Base-by-base conservation (phyloP, 139 green algal genomes). In the Spirogloea muscicola region DNA sequence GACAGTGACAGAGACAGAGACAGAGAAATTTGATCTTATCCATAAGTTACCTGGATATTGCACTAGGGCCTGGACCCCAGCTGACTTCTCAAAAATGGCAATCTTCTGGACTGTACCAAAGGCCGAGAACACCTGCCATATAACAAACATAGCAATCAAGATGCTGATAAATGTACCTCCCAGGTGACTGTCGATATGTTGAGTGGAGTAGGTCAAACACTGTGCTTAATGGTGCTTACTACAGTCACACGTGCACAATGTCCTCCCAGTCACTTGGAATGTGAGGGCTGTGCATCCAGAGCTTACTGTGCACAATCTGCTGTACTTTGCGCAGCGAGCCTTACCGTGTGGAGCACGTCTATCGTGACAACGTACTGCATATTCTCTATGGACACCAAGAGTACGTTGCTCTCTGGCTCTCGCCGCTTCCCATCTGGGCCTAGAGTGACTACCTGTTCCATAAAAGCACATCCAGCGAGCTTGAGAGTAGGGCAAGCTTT, bases 31-130 rank as follows among this genome's bases (percentile, higher is more conserved):
- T n/a, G n/a, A n/a, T n/a, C n/a, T n/a, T n/a, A n/a, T n/a, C n/a
- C n/a, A n/a, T n/a, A n/a, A n/a, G n/a, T n/a, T n/a, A 81, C 74
- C 74, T 78, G 74, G 74, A 48, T 87, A 91, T 77, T 91, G 86
- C 6, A 86, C 67, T 29, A 87, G 74, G 1, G 86, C 84, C 33
- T 89, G 82, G 27, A 92, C 67, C 1, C 84, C 85, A 2, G 64
- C 64, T 52, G 84, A 85, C 58, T 88, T 88, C 68, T 90, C 85
- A 63, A 87, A 90, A 10, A 87, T 85, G 44, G 86, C 85, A 55
- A 90, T 89, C 80, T 90, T 90, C 68, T 90, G 77, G 16, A 90
- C 85, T 29, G 51, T 52, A 41, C 86, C 86, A 58, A 89, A 90
- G 0, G 82, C 83, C 0, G 77, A 86, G 72, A 87, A 90, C 3